phyloP scores from a whole-genome alignment of 2,329 filamentous ascomycete genomes.

The Colletotrichum graminicola region DNA sequence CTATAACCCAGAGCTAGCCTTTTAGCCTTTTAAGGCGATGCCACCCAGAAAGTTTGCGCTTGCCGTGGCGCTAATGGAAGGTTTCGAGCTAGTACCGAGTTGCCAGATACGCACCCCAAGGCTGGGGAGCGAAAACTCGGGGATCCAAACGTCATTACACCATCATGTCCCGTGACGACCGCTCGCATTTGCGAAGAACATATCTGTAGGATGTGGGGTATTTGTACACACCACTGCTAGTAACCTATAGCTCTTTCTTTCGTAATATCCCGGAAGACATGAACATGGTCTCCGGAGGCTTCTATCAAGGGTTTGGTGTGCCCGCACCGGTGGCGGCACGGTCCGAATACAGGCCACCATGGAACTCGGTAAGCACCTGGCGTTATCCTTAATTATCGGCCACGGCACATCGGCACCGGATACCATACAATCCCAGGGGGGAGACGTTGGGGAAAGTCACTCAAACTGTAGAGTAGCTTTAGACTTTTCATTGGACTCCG shows the following conservation, averaged over 20 bases:
- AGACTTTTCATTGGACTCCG: slow-evolving; percentile 64
- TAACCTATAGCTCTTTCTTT: slow-evolving; percentile 62
- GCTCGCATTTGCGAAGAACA: slow-evolving; percentile 62
- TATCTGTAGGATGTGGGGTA: slow-evolving; percentile 65
- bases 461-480: slow-evolving; percentile 59
- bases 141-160: slow-evolving; percentile 22
- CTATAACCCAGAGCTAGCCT: slow-evolving; percentile 59
- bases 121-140: background rate
- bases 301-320: slow-evolving; percentile 61
- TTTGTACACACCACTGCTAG: slow-evolving; percentile 67
- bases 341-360: slow-evolving; percentile 64
- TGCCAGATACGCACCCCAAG: slow-evolving; percentile 43
- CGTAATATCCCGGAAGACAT: slow-evolving; percentile 63
- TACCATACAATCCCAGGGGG: slow-evolving; percentile 59
- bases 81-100: slow-evolving; percentile 68
- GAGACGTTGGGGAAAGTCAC: slow-evolving; percentile 62
- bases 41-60: slow-evolving; percentile 64
- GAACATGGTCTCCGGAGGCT: slow-evolving; percentile 66
- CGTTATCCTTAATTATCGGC: slow-evolving; percentile 69
- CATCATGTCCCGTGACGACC: slow-evolving; percentile 47
- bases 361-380: slow-evolving; percentile 65
- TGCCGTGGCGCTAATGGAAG: slow-evolving; percentile 59
- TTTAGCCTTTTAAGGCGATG: slow-evolving; percentile 62
- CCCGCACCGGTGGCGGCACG: slow-evolving; percentile 58
- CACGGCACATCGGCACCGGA: slow-evolving; percentile 61